phyloP scores from a whole-genome alignment of 1,139 yeast genomes.

The Scheffersomyces quercinus region DNA sequence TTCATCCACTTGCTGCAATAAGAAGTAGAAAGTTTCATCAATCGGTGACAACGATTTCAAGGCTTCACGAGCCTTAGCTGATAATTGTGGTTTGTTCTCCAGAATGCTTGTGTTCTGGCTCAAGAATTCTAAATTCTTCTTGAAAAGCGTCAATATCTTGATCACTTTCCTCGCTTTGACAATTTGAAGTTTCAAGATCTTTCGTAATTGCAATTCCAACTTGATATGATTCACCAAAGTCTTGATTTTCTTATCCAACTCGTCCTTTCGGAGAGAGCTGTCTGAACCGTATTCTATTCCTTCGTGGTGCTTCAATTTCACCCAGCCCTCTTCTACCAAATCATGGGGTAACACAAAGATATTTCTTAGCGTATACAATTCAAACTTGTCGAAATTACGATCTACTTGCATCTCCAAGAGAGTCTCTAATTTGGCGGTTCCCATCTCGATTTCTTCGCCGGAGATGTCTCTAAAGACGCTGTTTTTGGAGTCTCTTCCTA shows the following conservation, averaged over 20 bases:
- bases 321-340: slow-evolving; percentile 65
- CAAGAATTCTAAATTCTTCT: slow-evolving; percentile 30
- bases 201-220: slow-evolving; percentile 46
- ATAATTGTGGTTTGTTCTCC: slow-evolving; percentile 5
- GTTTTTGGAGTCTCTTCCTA: slow-evolving; percentile 11
- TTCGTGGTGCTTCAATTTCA: slow-evolving; percentile 69
- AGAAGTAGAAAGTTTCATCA: slow-evolving; percentile 51
- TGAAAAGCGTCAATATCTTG: slow-evolving; percentile 30
- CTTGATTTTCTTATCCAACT: slow-evolving; percentile 37
- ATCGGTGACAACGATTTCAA: slow-evolving; percentile 50
- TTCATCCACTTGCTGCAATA: slow-evolving; percentile 42
- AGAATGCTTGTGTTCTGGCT: slow-evolving; percentile 12
- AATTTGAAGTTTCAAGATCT: slow-evolving; percentile 41
- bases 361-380: slow-evolving; percentile 77
- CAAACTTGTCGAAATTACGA: slow-evolving; percentile 82
- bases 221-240: slow-evolving; percentile 43
- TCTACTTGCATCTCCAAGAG: slow-evolving; percentile 78
- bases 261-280: slow-evolving; percentile 12
- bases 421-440: slow-evolving; percentile 81
- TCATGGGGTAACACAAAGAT: slow-evolving; percentile 71
- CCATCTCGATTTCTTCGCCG: slow-evolving; percentile 60
- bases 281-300: slow-evolving; percentile 40
- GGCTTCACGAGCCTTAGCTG: slow-evolving; percentile 28
- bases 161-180: slow-evolving; percentile 38
- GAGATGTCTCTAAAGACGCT: slow-evolving; percentile 17